Evolutionary conservation across 1,284 basidiomycete genomes (phyloP).

Genomic region (Athelia psychrophila): DNA sequence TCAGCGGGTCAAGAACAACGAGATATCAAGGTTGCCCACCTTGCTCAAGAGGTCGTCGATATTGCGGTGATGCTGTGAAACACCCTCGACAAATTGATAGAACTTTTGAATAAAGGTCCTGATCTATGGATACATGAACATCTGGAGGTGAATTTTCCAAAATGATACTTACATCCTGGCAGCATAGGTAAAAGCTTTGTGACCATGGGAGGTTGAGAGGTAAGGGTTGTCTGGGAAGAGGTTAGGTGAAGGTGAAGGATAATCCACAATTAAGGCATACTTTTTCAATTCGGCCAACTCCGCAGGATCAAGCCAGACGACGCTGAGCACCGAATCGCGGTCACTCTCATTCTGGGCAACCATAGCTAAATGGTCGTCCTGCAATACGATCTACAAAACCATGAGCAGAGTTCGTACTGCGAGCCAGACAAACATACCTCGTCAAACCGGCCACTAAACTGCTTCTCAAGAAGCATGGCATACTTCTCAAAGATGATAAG

Average conservation of each 20-base stretch:
- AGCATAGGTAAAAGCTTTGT: constrained; percentile 92
- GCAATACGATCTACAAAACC: constrained; percentile 67
- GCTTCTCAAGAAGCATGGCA: constrained; percentile 76
- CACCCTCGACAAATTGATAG: constrained; percentile 95
- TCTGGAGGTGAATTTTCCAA: constrained; percentile 1
- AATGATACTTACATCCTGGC: constrained; percentile 71
- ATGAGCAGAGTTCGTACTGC: neutral
- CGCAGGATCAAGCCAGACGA: constrained; percentile 80
- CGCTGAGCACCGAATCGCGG: constrained; percentile 74
- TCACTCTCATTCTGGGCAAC: constrained; percentile 73
- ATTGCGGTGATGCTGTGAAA: constrained; percentile 87
- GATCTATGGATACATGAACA: constrained; percentile 47
- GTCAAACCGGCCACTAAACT: constrained; percentile 84
- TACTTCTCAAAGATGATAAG: constrained; percentile 91
- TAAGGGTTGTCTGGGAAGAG: constrained; percentile 51
- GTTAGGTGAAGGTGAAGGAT: constrained; percentile 6
- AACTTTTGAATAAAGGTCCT: constrained; percentile 94
- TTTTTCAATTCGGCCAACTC: constrained; percentile 63
- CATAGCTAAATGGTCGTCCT: constrained; percentile 95
- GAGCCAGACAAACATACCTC: constrained; percentile 45
- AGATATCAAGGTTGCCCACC: constrained; percentile 38
- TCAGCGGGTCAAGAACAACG: neutral
- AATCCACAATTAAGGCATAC: constrained; percentile 37
- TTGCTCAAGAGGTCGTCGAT: constrained; percentile 91
- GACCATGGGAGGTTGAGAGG: constrained; percentile 92